These are phyloP conservation scores for Rhipidocladum racemiflorum DNA, from an alignment of 176 grass and related monocot species.

Conservation along the genomic window DNA sequence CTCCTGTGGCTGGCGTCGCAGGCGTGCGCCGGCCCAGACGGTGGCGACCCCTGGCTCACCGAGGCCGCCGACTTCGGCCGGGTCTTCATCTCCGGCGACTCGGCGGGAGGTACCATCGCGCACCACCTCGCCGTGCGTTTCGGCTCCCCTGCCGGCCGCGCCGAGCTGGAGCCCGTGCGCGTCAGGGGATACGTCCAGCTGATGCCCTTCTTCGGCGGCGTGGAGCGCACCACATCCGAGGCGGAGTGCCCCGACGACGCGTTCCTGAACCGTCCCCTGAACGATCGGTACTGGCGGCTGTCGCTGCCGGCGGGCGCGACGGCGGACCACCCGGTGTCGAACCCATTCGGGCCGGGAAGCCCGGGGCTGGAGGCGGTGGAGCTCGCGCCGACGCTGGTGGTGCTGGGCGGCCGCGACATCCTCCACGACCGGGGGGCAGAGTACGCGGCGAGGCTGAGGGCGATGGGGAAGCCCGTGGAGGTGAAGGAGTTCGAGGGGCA, in stretches of 20 bases:
- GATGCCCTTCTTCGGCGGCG: constrained; percentile 81
- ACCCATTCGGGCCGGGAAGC: constrained; percentile 67
- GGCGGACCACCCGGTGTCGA: constrained; percentile 57
- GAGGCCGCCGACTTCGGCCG: constrained; percentile 53
- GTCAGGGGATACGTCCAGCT: constrained; percentile 59
- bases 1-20: constrained; percentile 49
- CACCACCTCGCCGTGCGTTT: constrained; percentile 63
- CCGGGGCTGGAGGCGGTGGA: constrained; percentile 51
- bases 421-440: constrained; percentile 73
- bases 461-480: constrained; percentile 68
- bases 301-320: constrained; percentile 56
- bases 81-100: constrained; percentile 79
- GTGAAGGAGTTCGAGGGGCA: constrained; percentile 58
- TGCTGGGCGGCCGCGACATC: constrained; percentile 70
- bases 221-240: constrained; percentile 57
- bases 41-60: constrained; percentile 41
- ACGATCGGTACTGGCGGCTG: constrained; percentile 87
- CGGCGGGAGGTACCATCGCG: constrained; percentile 64
- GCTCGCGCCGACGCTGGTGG: constrained; percentile 58
- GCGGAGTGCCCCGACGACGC: constrained; percentile 65
- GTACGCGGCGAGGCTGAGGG: constrained; percentile 55
- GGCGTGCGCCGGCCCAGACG: not conserved
- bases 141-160: constrained; percentile 38
- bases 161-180: constrained; percentile 36
- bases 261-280: constrained; percentile 62